phyloP scores from a whole-genome alignment of 352 stramenopile species.

The Lagenidium giganteum region DNA sequence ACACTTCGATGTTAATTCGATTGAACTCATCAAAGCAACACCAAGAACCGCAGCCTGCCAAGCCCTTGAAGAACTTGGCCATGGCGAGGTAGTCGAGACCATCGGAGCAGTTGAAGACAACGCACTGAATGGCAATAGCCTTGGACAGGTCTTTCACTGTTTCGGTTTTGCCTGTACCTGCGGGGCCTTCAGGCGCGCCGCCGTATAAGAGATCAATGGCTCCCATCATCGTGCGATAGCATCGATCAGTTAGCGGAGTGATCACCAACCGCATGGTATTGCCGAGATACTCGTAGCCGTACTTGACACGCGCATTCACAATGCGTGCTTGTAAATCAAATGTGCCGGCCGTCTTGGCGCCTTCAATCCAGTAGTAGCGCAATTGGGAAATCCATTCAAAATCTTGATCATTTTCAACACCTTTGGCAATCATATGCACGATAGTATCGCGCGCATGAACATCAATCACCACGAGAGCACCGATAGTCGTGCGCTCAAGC shows the following conservation, averaged over 20 bases:
- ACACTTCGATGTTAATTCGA: slow-evolving; percentile 46
- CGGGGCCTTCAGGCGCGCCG: slow-evolving; percentile 77
- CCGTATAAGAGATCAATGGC: slow-evolving; percentile 87
- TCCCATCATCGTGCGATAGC: slow-evolving; percentile 89
- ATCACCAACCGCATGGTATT: slow-evolving; percentile 87
- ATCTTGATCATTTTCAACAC: slow-evolving; percentile 84
- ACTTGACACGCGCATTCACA: slow-evolving; percentile 84
- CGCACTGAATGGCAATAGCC: slow-evolving; percentile 84
- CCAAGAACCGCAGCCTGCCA: slow-evolving; percentile 76
- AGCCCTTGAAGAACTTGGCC: slow-evolving; percentile 88
- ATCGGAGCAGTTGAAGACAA: slow-evolving; percentile 84
- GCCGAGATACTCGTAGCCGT: slow-evolving; percentile 88
- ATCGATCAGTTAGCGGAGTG: slow-evolving; percentile 85
- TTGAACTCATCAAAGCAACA: slow-evolving; percentile 89
- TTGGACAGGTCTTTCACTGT: slow-evolving; percentile 85
- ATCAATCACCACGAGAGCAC: slow-evolving; percentile 91
- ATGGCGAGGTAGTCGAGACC: slow-evolving; percentile 83
- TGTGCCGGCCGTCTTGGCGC: slow-evolving; percentile 33
- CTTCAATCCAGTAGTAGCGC: slow-evolving; percentile 91
- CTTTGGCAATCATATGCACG: slow-evolving; percentile 87
- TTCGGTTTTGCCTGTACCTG: slow-evolving; percentile 83
- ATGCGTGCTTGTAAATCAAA: slow-evolving; percentile 85
- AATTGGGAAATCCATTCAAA: slow-evolving; percentile 94
- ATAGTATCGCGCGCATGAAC: slow-evolving; percentile 92
- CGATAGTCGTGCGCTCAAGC: slow-evolving; percentile 89